Evolutionary conservation across 2,329 filamentous ascomycete species (phyloP), one percentile per base, ranked within the genome.

Genomic region (Furcasterigmium sp.): DNA sequence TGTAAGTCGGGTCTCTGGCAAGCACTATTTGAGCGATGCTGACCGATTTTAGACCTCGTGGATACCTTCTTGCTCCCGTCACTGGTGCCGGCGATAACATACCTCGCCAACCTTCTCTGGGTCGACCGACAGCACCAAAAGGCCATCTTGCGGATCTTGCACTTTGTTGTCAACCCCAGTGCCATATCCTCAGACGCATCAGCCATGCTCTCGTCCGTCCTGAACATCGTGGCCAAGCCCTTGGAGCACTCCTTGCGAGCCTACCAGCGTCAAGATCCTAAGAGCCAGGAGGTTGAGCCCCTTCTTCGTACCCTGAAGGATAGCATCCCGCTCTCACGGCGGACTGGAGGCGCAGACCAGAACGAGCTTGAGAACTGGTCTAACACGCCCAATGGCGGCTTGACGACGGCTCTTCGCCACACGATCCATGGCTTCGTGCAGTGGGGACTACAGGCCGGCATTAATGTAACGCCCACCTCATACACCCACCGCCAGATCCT

Each of bases 21-120:
- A 21, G 11, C 10, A 11, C 17, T 32, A 18, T 20, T 42, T 46
- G 9, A n/a, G 8, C 19, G 13, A 26, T 21, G 28, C 52, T 59
- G 42, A 59, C 43, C 15, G 11, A 32, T 5, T 4, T 3, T 46
- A 85, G 81, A 90, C 55, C 71, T 93, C 10, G 80, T 90, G 3
- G 86, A 91, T 51, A 86, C 87, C 0, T 91, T 91, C 50, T 65
- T 93, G 2, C 66, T 91, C n/a, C 87, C 88, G 0, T 86, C 86
- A 0, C 71, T 93, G 1, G 79, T 91, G 2, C 80, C 84, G 5
- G 86, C 84, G 0, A 75, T 91, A 13, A 73, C 75, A 3, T 91
- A 85, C 69, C 73, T 93, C 46, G 75, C 81, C 1, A 78, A 82
- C 43, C 80, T 86, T 51, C 77, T 89, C 4, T 84, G 83, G 72